A percentile compares a stretch with the other conserved stretches of the same genome.
These are phyloP conservation scores for Parafenestella ontariensis DNA, from an alignment of 2,329 filamentous ascomycete genomes.

Conservation along the genomic window DNA sequence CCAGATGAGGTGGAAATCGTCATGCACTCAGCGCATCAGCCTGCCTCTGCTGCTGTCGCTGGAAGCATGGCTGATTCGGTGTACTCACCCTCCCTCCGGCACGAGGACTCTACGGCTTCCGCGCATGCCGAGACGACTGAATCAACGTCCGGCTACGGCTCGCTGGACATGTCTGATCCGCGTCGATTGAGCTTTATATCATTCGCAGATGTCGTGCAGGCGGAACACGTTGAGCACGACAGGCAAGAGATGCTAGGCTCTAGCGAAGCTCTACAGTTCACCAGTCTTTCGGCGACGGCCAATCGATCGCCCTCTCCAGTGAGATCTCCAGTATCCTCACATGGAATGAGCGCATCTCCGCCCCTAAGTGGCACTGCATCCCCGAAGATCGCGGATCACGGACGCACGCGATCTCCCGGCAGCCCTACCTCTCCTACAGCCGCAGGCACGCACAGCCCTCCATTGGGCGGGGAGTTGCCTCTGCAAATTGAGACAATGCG, in stretches of 20 bases:
- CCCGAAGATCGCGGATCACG: constrained; percentile 74
- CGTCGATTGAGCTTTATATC: constrained; percentile 92
- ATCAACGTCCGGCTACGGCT: constrained; percentile 74
- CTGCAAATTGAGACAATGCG: constrained; percentile 93
- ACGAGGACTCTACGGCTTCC: constrained; percentile 36
- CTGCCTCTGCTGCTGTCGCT: constrained; percentile 71
- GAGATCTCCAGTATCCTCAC: constrained; percentile 78
- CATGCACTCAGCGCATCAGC: constrained; percentile 83
- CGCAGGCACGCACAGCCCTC: constrained; percentile 60
- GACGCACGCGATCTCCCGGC: constrained; percentile 63
- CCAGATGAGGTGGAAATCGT: constrained; percentile 93
- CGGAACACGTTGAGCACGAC: constrained; percentile 74
- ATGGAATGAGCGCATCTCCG: constrained; percentile 71
- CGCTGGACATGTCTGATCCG: constrained; percentile 78
- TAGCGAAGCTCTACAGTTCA: constrained; percentile 71
- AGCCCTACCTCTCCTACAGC: constrained; percentile 62
- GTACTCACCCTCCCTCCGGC: constrained; percentile 41
- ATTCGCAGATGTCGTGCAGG: constrained; percentile 93
- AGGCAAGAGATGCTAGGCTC: constrained; percentile 49
- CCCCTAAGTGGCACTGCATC: constrained; percentile 78
- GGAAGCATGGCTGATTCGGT: constrained; percentile 44
- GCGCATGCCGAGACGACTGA: constrained; percentile 38
- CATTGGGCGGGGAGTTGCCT: constrained; percentile 72
- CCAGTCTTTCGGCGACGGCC: constrained; percentile 68
- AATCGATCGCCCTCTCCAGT: constrained; percentile 80